A percentile compares a stretch with the other conserved stretches of the same genome.
phyloP scores from a whole-genome alignment of 2,329 filamentous ascomycete species.

The Calonectria hongkongensis region DNA sequence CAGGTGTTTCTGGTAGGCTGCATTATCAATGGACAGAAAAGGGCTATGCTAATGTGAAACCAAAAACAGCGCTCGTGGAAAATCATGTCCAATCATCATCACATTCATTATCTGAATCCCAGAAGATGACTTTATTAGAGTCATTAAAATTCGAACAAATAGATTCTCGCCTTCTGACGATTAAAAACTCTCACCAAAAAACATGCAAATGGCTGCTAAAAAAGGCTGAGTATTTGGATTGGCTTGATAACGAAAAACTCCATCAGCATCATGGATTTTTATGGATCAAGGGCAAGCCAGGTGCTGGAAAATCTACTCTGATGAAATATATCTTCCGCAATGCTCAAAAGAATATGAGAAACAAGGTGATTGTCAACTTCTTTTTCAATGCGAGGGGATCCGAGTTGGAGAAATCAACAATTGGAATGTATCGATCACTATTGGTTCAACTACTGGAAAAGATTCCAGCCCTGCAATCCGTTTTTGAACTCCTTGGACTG shows the following conservation, averaged over 20 bases:
- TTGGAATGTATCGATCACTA: conserved; percentile 70
- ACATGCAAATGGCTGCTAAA: neutral
- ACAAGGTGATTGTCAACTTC: conserved; percentile 61
- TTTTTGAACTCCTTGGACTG: neutral
- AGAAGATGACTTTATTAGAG: neutral
- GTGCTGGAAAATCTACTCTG: conserved; percentile 66
- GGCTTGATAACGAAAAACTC: neutral
- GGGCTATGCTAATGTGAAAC: no score
- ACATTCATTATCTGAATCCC: neutral
- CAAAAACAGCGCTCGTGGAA: neutral
- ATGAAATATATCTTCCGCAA: conserved; percentile 62
- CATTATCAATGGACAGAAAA: neutral
- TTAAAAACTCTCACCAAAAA: neutral
- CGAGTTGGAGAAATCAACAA: conserved; percentile 64
- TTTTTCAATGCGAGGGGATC: conserved; percentile 70
- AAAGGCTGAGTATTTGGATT: neutral
- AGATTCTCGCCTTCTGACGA: neutral
- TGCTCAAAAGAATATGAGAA: conserved; percentile 32
- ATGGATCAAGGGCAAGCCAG: conserved; percentile 68
- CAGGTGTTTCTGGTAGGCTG: neutral
- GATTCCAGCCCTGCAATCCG: conserved; percentile 37
- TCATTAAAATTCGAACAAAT: neutral
- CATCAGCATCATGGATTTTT: conserved; percentile 58
- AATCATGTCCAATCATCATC: neutral
- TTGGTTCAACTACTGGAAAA: conserved; percentile 65